phyloP scores from a whole-genome alignment of 2,329 filamentous ascomycete species.

The Scedosporium boydii region DNA sequence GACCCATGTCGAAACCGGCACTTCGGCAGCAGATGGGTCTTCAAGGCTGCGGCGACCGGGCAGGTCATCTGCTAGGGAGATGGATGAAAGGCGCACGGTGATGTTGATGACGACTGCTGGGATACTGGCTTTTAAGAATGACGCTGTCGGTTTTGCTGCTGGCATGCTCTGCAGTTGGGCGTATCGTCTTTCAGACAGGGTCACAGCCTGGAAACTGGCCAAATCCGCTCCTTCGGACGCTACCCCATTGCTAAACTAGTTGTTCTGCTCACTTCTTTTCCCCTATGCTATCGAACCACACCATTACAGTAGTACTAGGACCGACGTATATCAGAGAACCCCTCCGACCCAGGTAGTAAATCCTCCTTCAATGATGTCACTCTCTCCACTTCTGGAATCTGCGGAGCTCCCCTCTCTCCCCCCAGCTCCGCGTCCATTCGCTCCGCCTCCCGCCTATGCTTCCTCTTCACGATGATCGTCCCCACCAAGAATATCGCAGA shows the following conservation, averaged over 20 bases:
- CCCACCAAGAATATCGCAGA: not conserved
- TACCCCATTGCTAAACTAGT: slow-evolving; percentile 2
- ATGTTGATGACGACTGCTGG: slow-evolving; percentile 83
- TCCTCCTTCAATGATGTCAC: slow-evolving; percentile 3
- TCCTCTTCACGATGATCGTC: not conserved
- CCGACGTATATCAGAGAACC: not conserved
- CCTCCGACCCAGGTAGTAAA: not conserved
- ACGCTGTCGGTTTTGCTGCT: slow-evolving; percentile 75
- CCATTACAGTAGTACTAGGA: not conserved
- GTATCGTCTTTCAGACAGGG: slow-evolving; percentile 40
- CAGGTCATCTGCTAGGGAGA: slow-evolving; percentile 49
- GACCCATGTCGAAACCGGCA: slow-evolving; percentile 28
- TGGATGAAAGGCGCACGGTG: slow-evolving; percentile 69
- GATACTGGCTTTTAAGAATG: slow-evolving; percentile 79
- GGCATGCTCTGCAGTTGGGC: slow-evolving; percentile 72
- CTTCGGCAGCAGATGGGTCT: not conserved
- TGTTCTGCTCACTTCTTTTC: not conserved
- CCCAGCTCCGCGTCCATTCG: not conserved
- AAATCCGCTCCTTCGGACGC: not conserved
- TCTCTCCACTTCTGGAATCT: slow-evolving; percentile 4
- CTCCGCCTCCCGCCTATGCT: not conserved
- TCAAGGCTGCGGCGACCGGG: not conserved
- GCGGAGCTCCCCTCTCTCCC: not conserved
- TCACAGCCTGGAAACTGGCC: slow-evolving; percentile 15
- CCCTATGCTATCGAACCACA: not conserved